Percentiles rank a stretch among this genome's conserved stretches.
These are phyloP conservation scores for Ordospora colligata DNA, from an alignment of 371 early-diverging fungal genomes.

Conservation along the genomic window DNA sequence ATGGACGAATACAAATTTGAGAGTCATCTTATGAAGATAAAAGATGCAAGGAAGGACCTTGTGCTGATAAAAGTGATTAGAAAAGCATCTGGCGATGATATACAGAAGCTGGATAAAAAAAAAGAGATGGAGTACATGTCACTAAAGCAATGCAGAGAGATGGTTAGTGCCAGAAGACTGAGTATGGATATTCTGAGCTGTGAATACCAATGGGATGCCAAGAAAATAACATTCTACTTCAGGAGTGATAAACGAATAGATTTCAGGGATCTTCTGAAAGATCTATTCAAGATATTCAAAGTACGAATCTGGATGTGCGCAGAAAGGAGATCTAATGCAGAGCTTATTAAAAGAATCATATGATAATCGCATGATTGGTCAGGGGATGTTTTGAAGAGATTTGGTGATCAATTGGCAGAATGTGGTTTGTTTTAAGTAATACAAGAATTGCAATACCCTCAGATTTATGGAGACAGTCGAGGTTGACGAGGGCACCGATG, in stretches of 20 bases:
- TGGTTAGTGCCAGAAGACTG: conserved; percentile 38
- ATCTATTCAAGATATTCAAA: conserved; percentile 92
- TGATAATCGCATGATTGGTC: not conserved
- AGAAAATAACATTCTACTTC: conserved; percentile 62
- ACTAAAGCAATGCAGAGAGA: conserved; percentile 43
- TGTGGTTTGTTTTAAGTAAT: not conserved
- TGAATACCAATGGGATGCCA: conserved; percentile 62
- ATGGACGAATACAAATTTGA: conserved; percentile 8
- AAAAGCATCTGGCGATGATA: conserved; percentile 50
- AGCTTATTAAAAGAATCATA: conserved; percentile 11
- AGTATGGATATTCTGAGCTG: conserved; percentile 58
- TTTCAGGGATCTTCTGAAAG: conserved; percentile 89
- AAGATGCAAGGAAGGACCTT: conserved; percentile 25
- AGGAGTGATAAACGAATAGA: conserved; percentile 68
- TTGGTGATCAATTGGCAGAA: not conserved
- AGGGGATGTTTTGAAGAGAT: not conserved
- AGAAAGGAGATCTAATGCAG: conserved; percentile 40
- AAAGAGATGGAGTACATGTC: conserved; percentile 46
- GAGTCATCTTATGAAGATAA: conserved; percentile 28
- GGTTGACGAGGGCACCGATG: not conserved
- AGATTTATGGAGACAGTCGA: not conserved
- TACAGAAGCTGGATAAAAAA: conserved; percentile 41
- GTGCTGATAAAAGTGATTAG: conserved; percentile 54
- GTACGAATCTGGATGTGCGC: conserved; percentile 90
- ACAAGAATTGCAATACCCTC: not conserved